Evolutionary conservation across 352 stramenopile genomes (phyloP), one percentile per base, ranked within the genome.

Genomic region (Globisporangium paddicum): DNA sequence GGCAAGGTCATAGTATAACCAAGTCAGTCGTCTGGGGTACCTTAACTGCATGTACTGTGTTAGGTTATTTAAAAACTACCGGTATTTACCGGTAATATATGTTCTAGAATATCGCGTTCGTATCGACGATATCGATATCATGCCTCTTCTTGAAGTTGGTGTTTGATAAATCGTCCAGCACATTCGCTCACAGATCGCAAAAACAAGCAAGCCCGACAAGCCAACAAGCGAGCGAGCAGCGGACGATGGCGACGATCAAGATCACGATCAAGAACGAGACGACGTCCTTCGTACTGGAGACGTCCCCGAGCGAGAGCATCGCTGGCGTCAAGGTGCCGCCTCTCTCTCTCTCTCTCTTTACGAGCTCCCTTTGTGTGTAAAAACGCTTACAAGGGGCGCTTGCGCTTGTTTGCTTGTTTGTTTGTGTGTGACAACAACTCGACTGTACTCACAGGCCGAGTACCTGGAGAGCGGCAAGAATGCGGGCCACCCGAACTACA

Each of bases 181-280:
- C 45, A 46, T 47, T 3, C 21, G 21, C n/a, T n/a, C n/a, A n/a
- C 11, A 16, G 25, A n/a, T 40, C 14, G 26, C 13, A n/a, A 32
- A 34, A n/a, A 13, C 23, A 34, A 49, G 23, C 28, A 52, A 7
- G 32, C n/a, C 1, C 28, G 18, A 23, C 18, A 14, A 38, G 46
- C 18, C 40, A 28, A 10, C 28, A 37, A 40, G 21, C 37, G 9
- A 13, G 4, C 35, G 16, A 28, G 18, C 19, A 38, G 19, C 18
- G 10, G 25, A 56, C 40, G 47, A 57, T 55, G 40, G 55, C 79
- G 62, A 80, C 73, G 55, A 89, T 95, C 52, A 87, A 80, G 65
- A 68, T 95, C 51, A 85, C 71, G 28, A 82, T 95, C 55, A 93
- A 92, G 77, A 93, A 82, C 67, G 86, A 95, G 55, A 60, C 63